phyloP scores from a whole-genome alignment of 805 yeast genomes.

The Hanseniaspora lindneri region DNA sequence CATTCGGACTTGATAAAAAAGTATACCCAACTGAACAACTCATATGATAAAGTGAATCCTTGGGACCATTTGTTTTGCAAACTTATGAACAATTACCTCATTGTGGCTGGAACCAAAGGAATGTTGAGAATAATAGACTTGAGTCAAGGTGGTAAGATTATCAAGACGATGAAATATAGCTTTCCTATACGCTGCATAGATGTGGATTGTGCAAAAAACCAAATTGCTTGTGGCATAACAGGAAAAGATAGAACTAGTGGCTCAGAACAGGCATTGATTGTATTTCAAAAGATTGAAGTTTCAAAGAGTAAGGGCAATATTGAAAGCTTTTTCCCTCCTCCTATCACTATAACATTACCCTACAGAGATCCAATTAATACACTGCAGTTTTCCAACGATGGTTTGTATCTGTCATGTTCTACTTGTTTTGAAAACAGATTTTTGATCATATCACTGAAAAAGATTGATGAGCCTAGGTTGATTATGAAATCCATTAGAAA shows the following conservation, averaged over 20 bases:
- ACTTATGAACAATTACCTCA: constrained; percentile 45
- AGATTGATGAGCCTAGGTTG: constrained; percentile 51
- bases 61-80: constrained; percentile 56
- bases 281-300: constrained; percentile 37
- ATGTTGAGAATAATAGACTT: constrained; percentile 55
- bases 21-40: constrained; percentile 10
- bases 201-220: constrained; percentile 49
- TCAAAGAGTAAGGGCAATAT: constrained; percentile 23
- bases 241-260: constrained; percentile 61
- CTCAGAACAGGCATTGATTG: constrained; percentile 64
- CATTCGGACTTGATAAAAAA: not conserved
- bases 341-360: constrained; percentile 68
- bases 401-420: constrained; percentile 60
- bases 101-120: constrained; percentile 62
- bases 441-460: constrained; percentile 56
- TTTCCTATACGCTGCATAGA: constrained; percentile 74
- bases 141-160: constrained; percentile 42
- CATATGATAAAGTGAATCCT: constrained; percentile 19
- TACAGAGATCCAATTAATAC: constrained; percentile 75
- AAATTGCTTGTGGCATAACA: constrained; percentile 70
- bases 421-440: constrained; percentile 60
- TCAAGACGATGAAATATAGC: constrained; percentile 56
- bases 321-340: constrained; percentile 25
- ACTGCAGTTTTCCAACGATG: constrained; percentile 59
- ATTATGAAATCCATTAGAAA: constrained; percentile 57